Percentiles rank a stretch among this genome's conserved stretches.
Conservation (phyloP, 225 moss, liverwort and hornwort genomes). For the Pseudisothecium myosuroides region DNA sequence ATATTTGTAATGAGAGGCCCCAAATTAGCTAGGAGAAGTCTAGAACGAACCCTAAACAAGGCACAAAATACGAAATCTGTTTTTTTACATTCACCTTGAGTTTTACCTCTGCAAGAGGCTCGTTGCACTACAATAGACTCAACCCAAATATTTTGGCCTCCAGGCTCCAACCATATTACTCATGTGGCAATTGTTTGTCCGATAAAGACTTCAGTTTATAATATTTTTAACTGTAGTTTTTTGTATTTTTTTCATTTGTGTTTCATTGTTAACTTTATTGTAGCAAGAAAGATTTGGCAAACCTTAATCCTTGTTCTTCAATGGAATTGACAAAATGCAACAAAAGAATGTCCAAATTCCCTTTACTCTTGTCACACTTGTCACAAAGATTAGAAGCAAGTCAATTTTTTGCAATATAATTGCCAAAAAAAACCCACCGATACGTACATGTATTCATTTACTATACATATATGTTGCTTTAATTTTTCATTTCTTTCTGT, state of each 20-base stretch:
- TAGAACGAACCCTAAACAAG: too few relatives aligned
- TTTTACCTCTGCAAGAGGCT: too few relatives aligned
- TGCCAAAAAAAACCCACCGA: not conserved
- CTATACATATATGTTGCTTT: not conserved
- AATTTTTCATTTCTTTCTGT: accelerated
- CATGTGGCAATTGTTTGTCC: not conserved
- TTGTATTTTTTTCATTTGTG: not conserved
- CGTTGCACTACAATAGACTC: too few relatives aligned
- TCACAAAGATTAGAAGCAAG: not conserved
- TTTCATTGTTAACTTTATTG: too few relatives aligned
- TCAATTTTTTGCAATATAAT: not conserved
- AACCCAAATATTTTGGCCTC: not conserved
- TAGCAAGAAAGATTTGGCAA: not conserved
- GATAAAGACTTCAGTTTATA: not conserved
- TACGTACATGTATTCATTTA: not conserved
- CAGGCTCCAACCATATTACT: not conserved
- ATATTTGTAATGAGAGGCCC: too few relatives aligned
- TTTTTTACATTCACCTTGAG: too few relatives aligned
- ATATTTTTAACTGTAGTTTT: not conserved
- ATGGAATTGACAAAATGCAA: not conserved
- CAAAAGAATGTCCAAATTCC: not conserved
- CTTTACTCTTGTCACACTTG: not conserved
- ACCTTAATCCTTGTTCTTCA: accelerated
- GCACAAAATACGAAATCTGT: too few relatives aligned
- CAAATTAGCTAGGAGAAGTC: too few relatives aligned